Evolutionary conservation across 345 rosid species (phyloP), one percentile per base, ranked within the genome.

Genomic region (Populus euphratica): DNA sequence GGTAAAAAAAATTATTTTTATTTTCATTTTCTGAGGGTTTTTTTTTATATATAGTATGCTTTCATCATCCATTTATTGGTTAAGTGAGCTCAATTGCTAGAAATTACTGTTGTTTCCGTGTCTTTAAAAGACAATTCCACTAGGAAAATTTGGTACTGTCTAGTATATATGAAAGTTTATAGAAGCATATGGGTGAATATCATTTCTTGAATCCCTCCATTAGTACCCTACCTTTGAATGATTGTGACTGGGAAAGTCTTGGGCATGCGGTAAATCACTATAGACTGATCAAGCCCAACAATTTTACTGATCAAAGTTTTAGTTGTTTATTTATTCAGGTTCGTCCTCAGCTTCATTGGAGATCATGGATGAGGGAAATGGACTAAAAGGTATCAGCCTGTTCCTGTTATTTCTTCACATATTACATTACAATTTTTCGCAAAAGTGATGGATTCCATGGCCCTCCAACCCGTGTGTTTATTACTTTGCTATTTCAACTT

Each of bases 321-420:
- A 47, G 50, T 4, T 47, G 17, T 47, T 47, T 73, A 23, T 35
- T 13, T 79, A 38, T 80, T 54, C 86, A 95, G 98, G 99, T 82
- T 72, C 90, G 69, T 95, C 97, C 13, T 91, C 93, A 17, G 99
- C 97, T 77, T 95, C 96, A 9, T 83, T 96, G 84, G 97, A 90
- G 88, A 87, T 93, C 66, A 81, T 68, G 72, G 89, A 87, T 47
- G 85, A 82, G 69, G 87, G 81, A 83, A 83, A 82, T 59, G 92
- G 91, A 81, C 66, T 78, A 73, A 89, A 72, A 47, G 92, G 89
- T 84, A 85, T 31, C 73, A 64, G 41, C 35, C 14, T 25, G 11
- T 47, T 29, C 79, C 9, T 50, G 9, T 6, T 50, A 50, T 17
- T 50, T 2, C 56, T 17, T 50, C 8, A 50, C n/a, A 18, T 20